Percentiles rank a stretch among this genome's conserved stretches.
These are phyloP conservation scores for Aspergillus caelatus DNA, from an alignment of 2,329 filamentous ascomycete genomes.

Conservation along the genomic window DNA sequence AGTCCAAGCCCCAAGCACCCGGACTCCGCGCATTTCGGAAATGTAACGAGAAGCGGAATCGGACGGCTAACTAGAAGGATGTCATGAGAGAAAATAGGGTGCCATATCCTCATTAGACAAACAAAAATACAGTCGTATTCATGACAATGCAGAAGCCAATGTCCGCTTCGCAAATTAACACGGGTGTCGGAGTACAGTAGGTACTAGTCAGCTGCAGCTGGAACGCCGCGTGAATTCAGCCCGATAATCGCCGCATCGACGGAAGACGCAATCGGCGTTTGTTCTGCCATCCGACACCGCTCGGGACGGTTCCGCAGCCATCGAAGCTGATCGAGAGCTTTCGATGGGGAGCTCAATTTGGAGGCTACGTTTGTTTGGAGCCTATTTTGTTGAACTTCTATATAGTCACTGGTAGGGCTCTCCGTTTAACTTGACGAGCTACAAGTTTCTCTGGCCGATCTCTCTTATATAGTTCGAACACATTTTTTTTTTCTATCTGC, in stretches of 20 bases:
- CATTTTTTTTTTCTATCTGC: not conserved
- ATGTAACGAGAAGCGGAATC: slow-evolving; percentile 25
- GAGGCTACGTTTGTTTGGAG: not conserved
- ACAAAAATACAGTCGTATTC: slow-evolving; percentile 14
- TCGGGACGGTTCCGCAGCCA: slow-evolving; percentile 18
- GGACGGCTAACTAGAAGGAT: slow-evolving; percentile 27
- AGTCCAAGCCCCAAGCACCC: slow-evolving; percentile 40
- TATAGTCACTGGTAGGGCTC: not conserved
- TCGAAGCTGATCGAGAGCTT: slow-evolving; percentile 39
- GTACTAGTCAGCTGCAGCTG: slow-evolving; percentile 6
- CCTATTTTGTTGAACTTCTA: not conserved
- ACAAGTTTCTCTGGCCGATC: not conserved
- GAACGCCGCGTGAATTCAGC: slow-evolving; percentile 12
- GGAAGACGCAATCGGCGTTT: slow-evolving; percentile 22
- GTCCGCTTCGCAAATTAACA: slow-evolving; percentile 6
- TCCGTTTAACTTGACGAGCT: not conserved
- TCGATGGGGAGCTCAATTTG: slow-evolving; percentile 21
- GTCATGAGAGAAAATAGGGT: slow-evolving; percentile 28
- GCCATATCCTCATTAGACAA: slow-evolving; percentile 35
- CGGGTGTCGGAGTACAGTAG: not conserved
- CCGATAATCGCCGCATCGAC: slow-evolving; percentile 17
- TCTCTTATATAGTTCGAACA: not conserved
- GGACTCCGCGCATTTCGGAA: slow-evolving; percentile 46
- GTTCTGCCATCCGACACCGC: slow-evolving; percentile 34
- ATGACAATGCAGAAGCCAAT: slow-evolving; percentile 21